Conservation (phyloP, 1,139 yeast genomes). For the Arxiozyma bovina region DNA sequence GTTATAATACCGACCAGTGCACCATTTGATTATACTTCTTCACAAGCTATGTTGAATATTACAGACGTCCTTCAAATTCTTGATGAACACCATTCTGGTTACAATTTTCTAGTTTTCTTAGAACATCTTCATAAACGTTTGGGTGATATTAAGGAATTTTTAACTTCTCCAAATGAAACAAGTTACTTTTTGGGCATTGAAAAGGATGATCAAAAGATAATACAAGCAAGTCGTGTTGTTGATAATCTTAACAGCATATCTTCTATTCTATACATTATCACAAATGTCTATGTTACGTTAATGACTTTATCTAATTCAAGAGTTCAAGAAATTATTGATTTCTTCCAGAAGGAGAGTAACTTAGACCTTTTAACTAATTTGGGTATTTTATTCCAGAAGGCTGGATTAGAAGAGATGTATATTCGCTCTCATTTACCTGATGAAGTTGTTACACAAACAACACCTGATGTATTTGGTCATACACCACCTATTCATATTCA, state of each 20-base stretch:
- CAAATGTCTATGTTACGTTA: slow-evolving; percentile 49
- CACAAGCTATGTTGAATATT: slow-evolving; percentile 46
- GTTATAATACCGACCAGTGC: slow-evolving; percentile 37
- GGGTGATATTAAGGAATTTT: slow-evolving; percentile 31
- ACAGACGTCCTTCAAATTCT: slow-evolving; percentile 47
- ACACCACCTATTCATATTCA: slow-evolving; percentile 34
- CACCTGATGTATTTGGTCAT: slow-evolving; percentile 25
- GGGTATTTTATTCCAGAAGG: slow-evolving; percentile 40
- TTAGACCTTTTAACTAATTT: slow-evolving; percentile 33
- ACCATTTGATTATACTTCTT: slow-evolving; percentile 53
- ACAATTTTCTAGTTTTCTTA: slow-evolving; percentile 37
- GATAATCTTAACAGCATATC: slow-evolving; percentile 34
- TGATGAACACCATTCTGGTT: slow-evolving; percentile 48
- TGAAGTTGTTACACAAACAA: slow-evolving; percentile 41
- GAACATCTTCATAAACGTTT: slow-evolving; percentile 29
- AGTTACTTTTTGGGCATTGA: slow-evolving; percentile 35
- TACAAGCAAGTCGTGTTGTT: slow-evolving; percentile 23
- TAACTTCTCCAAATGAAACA: slow-evolving; percentile 28
- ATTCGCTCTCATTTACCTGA: slow-evolving; percentile 42
- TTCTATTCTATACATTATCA: slow-evolving; percentile 39
- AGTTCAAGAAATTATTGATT: slow-evolving; percentile 38
- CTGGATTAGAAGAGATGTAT: slow-evolving; percentile 48
- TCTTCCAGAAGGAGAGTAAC: slow-evolving; percentile 36
- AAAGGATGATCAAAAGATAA: slow-evolving; percentile 16
- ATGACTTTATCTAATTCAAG: slow-evolving; percentile 43